Evolutionary conservation across 805 yeast genomes (phyloP), one percentile per base, ranked within the genome.

Genomic region (Teunomyces tritomae): DNA sequence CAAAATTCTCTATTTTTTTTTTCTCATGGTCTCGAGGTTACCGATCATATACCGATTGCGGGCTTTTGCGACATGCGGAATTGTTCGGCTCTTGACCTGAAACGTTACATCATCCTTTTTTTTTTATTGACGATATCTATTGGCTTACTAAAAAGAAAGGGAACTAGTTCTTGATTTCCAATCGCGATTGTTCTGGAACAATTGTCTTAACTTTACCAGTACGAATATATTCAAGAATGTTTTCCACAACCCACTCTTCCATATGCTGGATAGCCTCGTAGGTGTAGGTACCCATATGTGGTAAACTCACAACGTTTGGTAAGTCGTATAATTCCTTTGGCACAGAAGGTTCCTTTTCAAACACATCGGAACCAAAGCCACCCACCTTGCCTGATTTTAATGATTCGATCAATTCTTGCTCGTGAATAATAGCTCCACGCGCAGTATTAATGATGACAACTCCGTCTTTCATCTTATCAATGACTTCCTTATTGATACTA

Each of bases 211-310:
- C 88, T 62, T 80, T 83, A 6, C 96, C 96, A 0, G 83, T 77
- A 10, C 69, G 64, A 32, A 89, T 58, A 41, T 70, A 83, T n/a
- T 73, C 64, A 37, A 71, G 68, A 7, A 88, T 81, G 64, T 92
- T 94, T 28, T 77, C 76, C 26, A 87, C 82, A 28, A 85, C 89
- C 63, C 80, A 80, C 56, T 80, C 82, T 68, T 91, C 97, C 96
- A 94, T 88, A 56, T 78, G 78, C 55, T 74, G 69, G 59, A 86
- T 80, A 3, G 96, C 86, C 67, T 89, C 95, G 45, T 68, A 67
- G 4, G 92, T 74, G 62, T 82, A 83, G 0, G 96, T 88, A 26
- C 96, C 97, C 85, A 88, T 83, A 64, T 90, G 97, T 11, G 97
- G 97, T 54, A 87, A 71, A 30, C 87, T 79, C 9, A 86, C 74